phyloP scores from a whole-genome alignment of 2,329 filamentous ascomycete genomes.

The Colletotrichum sp. region DNA sequence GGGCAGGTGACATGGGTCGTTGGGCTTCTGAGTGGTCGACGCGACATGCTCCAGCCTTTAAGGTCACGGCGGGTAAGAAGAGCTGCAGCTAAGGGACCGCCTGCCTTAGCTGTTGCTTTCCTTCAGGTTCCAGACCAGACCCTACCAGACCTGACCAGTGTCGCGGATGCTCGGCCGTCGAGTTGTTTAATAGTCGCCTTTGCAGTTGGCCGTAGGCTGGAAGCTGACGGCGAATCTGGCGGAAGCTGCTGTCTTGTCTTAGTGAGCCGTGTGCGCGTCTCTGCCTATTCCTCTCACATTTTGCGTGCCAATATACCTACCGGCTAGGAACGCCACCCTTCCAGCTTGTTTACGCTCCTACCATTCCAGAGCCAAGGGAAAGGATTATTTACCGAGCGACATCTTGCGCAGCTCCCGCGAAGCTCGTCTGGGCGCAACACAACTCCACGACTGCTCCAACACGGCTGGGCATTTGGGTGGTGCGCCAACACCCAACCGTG shows the following conservation, averaged over 20 bases:
- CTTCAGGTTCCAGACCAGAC: not conserved
- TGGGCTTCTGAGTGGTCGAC: conserved; percentile 1
- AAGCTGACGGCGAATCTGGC: not conserved
- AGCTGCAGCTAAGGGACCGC: not conserved
- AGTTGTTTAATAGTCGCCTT: not conserved
- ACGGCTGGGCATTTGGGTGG: conserved; percentile 15
- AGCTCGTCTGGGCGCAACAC: conserved; percentile 25
- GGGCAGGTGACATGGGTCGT: conserved; percentile 3
- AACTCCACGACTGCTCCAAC: conserved; percentile 28
- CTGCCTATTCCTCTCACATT: not conserved
- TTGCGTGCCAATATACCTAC: not conserved
- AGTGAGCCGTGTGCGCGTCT: not conserved
- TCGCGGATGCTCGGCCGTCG: not conserved
- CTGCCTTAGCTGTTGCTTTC: not conserved
- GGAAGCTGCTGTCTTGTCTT: not conserved
- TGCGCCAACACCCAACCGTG: conserved; percentile 18
- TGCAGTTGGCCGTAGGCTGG: not conserved
- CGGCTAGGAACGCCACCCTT: not conserved
- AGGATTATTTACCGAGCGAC: not conserved
- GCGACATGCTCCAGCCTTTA: conserved; percentile 1
- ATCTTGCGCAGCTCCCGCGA: not conserved
- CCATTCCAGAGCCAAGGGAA: not conserved
- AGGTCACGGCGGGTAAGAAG: not conserved
- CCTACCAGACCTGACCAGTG: not conserved
- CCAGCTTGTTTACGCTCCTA: not conserved